phyloP scores from a whole-genome alignment of 2,329 filamentous ascomycete genomes.

The Fusarium kyushuense region DNA sequence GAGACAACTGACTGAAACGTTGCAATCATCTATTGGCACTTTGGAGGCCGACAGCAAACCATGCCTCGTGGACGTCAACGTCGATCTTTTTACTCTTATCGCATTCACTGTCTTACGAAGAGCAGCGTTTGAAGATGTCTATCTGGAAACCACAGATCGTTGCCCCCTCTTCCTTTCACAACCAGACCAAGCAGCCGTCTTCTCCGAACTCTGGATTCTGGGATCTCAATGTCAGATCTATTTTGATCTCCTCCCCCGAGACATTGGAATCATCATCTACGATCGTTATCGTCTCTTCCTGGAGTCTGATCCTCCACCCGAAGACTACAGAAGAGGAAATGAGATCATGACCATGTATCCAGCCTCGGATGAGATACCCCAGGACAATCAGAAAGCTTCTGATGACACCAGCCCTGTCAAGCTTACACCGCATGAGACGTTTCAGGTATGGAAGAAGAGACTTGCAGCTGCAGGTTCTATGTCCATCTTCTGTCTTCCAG shows the following conservation, averaged over 20 bases:
- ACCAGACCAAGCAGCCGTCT: conserved; percentile 38
- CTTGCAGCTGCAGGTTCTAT: conserved; percentile 34
- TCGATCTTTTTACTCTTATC: conserved; percentile 33
- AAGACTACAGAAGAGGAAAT: conserved; percentile 30
- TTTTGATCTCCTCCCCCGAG: conserved; percentile 34
- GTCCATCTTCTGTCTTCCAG: conserved; percentile 38
- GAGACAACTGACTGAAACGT: neutral
- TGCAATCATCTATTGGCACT: neutral
- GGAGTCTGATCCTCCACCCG: conserved; percentile 11
- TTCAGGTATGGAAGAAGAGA: conserved; percentile 33
- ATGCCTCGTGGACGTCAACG: conserved; percentile 33
- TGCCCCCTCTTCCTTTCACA: conserved; percentile 38
- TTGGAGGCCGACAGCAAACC: too few species aligned
- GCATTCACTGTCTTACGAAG: conserved; percentile 28
- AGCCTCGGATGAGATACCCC: conserved; percentile 21
- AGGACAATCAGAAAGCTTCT: too few species aligned
- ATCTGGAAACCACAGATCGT: conserved; percentile 36
- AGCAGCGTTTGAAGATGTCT: conserved; percentile 37
- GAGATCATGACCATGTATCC: conserved; percentile 43
- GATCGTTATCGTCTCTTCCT: conserved; percentile 27
- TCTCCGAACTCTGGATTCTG: conserved; percentile 39
- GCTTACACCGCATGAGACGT: conserved; percentile 22
- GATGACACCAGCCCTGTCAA: too few species aligned
- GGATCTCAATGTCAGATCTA: conserved; percentile 40
- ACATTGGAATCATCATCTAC: conserved; percentile 30